A percentile compares a stretch with the other conserved stretches of the same genome.
Evolutionary conservation across 1,284 basidiomycete genomes (phyloP).

Genomic region (Uromyces viciae-fabae): DNA sequence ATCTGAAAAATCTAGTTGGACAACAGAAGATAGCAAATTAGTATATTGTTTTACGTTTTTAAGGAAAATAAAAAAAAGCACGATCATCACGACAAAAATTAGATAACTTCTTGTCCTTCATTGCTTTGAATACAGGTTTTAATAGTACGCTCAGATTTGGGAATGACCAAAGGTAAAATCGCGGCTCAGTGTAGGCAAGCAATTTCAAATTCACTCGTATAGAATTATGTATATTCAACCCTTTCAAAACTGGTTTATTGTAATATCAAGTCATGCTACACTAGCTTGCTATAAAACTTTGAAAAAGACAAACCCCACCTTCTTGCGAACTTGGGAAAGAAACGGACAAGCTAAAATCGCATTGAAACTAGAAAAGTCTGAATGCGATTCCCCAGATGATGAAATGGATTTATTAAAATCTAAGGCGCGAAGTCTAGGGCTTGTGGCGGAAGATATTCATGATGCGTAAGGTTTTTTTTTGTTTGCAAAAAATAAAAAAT

Average conservation of each 20-base stretch:
- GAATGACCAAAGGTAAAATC: slow-evolving; percentile 44
- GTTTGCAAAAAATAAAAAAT: too few relatives aligned
- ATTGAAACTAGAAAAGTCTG: slow-evolving; percentile 25
- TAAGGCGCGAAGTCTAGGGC: slow-evolving; percentile 38
- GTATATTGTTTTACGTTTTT: too few relatives aligned
- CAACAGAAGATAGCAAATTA: slow-evolving; percentile 35
- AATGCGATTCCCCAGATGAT: slow-evolving; percentile 39
- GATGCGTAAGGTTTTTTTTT: slow-evolving; percentile 40
- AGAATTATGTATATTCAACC: too few relatives aligned
- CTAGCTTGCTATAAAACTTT: slow-evolving; percentile 42
- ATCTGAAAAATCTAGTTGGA: slow-evolving; percentile 17
- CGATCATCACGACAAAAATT: not conserved
- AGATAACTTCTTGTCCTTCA: not conserved
- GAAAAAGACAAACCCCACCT: slow-evolving; percentile 9
- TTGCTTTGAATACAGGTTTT: slow-evolving; percentile 6
- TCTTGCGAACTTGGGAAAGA: slow-evolving; percentile 39
- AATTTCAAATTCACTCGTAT: not conserved
- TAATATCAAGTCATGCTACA: slow-evolving; percentile 31
- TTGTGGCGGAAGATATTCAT: slow-evolving; percentile 39
- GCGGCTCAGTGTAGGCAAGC: slow-evolving; percentile 44
- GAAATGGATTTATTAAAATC: slow-evolving; percentile 40
- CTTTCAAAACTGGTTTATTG: too few relatives aligned
- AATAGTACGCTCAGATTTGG: slow-evolving; percentile 42
- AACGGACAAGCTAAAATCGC: slow-evolving; percentile 42
- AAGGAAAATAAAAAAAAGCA: too few relatives aligned